A percentile compares a stretch with the other conserved stretches of the same genome.
phyloP scores from a whole-genome alignment of 345 rosid species.

The Kernera saxatilis region DNA sequence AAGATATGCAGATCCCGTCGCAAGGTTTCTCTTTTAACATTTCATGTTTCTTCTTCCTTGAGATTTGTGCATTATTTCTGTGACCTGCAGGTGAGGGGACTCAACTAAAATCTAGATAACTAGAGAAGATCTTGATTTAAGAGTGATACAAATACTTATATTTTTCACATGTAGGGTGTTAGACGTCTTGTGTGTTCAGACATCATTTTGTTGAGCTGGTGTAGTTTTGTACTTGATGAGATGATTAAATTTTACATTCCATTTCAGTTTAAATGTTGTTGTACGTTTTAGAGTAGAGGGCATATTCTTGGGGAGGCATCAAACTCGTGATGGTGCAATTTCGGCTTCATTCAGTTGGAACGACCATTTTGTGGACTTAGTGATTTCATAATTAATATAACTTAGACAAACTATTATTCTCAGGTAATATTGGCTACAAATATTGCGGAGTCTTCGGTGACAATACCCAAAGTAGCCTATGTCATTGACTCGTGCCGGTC shows the following conservation, averaged over 20 bases:
- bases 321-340: neutral
- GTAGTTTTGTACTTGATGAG: neutral
- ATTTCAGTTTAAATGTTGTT: neutral
- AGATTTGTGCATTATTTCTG: neutral
- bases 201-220: conserved; percentile 2
- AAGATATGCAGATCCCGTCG: conserved; percentile 81
- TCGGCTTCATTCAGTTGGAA: neutral
- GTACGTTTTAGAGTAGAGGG: neutral
- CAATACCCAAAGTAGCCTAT: conserved; percentile 89
- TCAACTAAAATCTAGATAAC: conserved; percentile 1
- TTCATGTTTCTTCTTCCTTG: neutral
- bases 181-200: neutral
- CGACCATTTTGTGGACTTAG: neutral
- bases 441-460: conserved; percentile 94
- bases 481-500: conserved; percentile 95
- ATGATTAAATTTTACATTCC: neutral
- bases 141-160: conserved; percentile 2
- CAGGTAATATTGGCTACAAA: conserved; percentile 94
- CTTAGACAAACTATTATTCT: neutral
- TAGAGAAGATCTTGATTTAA: neutral
- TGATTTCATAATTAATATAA: neutral
- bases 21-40: conserved; percentile 47
- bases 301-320: neutral
- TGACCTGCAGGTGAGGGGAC: neutral
- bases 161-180: neutral